Conservation (phyloP, 2,329 filamentous ascomycete species). For the Lachnellula occidentalis region DNA sequence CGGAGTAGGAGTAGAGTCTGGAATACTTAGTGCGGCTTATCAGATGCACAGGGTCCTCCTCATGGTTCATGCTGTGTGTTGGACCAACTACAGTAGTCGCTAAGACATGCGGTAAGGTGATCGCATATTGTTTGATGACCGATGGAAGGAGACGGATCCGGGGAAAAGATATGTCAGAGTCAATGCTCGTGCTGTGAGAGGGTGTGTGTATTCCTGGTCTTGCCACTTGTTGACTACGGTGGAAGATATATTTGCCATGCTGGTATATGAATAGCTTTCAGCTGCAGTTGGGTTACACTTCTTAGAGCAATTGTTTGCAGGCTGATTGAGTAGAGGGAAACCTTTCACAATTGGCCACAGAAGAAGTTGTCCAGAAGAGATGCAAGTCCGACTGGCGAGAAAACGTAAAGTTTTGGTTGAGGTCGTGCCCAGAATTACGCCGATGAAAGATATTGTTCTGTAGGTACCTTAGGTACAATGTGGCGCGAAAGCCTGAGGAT, state of each 20-base stretch:
- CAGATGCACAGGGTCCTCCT: neutral
- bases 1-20: neutral
- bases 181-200: neutral
- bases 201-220: neutral
- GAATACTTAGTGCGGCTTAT: neutral
- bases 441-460: neutral
- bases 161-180: neutral
- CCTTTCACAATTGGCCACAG: neutral
- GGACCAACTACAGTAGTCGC: neutral
- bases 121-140: constrained; percentile 1
- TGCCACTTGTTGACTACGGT: neutral
- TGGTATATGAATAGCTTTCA: neutral
- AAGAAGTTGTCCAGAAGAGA: neutral
- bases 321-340: neutral
- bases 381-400: neutral
- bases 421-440: neutral
- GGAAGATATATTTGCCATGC: neutral
- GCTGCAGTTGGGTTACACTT: neutral
- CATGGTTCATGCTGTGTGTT: neutral
- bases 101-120: neutral
- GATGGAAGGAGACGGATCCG: constrained; percentile 1
- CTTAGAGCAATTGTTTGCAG: neutral
- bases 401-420: neutral
- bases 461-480: too few relatives aligned
- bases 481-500: neutral